Conservation (phyloP, 2,329 filamentous ascomycete species). For the Aspergillus proliferans region DNA sequence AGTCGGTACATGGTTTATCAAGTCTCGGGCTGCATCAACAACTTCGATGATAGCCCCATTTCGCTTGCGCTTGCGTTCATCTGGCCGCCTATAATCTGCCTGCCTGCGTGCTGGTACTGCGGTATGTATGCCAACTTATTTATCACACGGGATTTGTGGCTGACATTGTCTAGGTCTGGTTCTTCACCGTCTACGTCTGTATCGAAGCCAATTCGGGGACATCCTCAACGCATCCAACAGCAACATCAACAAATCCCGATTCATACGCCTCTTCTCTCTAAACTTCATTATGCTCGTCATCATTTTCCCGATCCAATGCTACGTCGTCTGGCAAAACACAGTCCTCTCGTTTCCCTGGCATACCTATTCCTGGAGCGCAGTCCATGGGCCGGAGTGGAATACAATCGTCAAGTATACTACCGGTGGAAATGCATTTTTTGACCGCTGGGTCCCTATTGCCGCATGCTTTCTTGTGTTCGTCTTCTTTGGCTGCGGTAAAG, state of each 20-base stretch:
- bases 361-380: conserved; percentile 47
- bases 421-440: conserved; percentile 42
- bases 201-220: conserved; percentile 52
- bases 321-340: conserved; percentile 44
- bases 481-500: conserved; percentile 60
- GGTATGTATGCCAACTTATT: conserved; percentile 37
- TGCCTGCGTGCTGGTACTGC: conserved; percentile 52
- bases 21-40: conserved; percentile 54
- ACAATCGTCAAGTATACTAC: conserved; percentile 44
- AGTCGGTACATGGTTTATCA: conserved; percentile 53
- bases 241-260: conserved; percentile 53
- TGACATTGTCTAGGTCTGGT: conserved; percentile 46
- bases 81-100: conserved; percentile 51
- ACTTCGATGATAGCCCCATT: conserved; percentile 53
- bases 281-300: conserved; percentile 50
- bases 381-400: conserved; percentile 50
- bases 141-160: not conserved
- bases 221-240: conserved; percentile 48
- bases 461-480: conserved; percentile 52
- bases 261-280: conserved; percentile 49
- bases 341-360: conserved; percentile 28
- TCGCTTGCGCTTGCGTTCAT: conserved; percentile 49
- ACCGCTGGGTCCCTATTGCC: conserved; percentile 54
- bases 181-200: conserved; percentile 54
- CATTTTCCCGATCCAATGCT: conserved; percentile 50